A percentile compares a stretch with the other conserved stretches of the same genome.
phyloP scores from a whole-genome alignment of 345 rosid species.

The Sonneratia caseolaris region DNA sequence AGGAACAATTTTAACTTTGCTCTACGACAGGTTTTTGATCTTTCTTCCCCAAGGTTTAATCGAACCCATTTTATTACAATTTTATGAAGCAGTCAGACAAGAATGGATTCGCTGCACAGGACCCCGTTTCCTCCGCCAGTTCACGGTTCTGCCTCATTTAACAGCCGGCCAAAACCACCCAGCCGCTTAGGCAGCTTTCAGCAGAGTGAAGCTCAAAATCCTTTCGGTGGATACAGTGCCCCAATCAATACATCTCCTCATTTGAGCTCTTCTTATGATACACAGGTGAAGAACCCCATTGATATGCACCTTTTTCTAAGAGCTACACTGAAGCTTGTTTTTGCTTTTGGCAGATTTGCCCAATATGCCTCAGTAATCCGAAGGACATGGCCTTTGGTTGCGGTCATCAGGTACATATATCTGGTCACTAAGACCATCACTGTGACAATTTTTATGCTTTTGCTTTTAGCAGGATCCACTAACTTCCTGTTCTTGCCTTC shows the following conservation, averaged over 20 bases:
- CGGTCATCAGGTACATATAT: constrained; percentile 38
- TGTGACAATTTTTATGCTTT: neutral
- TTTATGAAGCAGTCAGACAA: constrained; percentile 11
- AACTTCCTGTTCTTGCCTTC: neutral
- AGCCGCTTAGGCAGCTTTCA: constrained; percentile 28
- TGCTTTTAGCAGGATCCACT: neutral
- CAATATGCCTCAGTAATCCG: constrained; percentile 29
- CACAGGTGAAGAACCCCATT: constrained; percentile 15
- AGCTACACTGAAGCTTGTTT: neutral
- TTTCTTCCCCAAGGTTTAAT: neutral
- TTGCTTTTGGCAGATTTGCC: constrained; percentile 24
- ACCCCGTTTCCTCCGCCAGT: constrained; percentile 34
- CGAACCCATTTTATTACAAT: neutral
- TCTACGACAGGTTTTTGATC: neutral
- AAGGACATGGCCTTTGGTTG: constrained; percentile 52
- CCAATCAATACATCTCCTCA: constrained; percentile 14
- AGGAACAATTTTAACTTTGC: neutral
- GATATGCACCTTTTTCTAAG: neutral
- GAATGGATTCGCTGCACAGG: constrained; percentile 15
- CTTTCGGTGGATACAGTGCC: constrained; percentile 12
- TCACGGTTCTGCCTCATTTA: constrained; percentile 13
- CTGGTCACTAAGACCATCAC: neutral
- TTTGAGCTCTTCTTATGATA: constrained; percentile 20
- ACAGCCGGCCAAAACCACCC: constrained; percentile 12
- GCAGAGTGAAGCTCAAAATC: constrained; percentile 8